Base-by-base conservation (phyloP, 306 rosid genomes). In the Fragaria vesca region DNA sequence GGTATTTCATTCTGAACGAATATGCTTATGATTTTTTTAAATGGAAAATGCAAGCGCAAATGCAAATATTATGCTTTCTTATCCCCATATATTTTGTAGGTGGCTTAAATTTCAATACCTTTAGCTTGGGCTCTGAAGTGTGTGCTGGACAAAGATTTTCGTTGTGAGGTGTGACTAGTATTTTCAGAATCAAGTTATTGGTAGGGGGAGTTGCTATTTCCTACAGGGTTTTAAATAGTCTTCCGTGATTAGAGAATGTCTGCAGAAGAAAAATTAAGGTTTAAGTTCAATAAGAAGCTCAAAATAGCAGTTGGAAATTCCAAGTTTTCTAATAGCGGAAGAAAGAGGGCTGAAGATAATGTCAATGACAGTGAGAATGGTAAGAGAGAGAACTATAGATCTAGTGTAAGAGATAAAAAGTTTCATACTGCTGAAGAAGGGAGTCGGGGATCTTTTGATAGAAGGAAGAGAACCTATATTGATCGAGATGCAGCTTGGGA, bases 221-320 rank as follows among this genome's bases (percentile, higher is more conserved):
- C 42, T 7, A 12, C 34, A 54, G 20, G 72, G 24, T 76, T 7
- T 20, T 51, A n/a, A 42, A n/a, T 13, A 12, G 78, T 30, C 2
- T 16, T 26, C 54, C 8, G 68, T 21, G 54, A n/a, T 11, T 71
- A 73, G 68, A 80, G 69, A 77, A 87, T 87, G 90, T 81, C 82
- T 73, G 77, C 58, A 48, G 86, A 76, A 60, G 78, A 81, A 51
- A 74, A 78, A 30, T 75, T 75, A 79, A 77, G 80, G 78, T 52
- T 15, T 52, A 83, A 74, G 84, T 75, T 83, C 72, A 69, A 45
- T 45, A 87, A 82, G 81, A 84, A 80, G 75, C 83, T 82, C 74
- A 80, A 83, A 55, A 18, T 78, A 73, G 74, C 78, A 26, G 73
- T 28, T 69, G 83, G 63, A 18, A 78, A 54, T 46, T 78, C 83